phyloP scores from a whole-genome alignment of 2,329 filamentous ascomycete species.

The Sclerotinia nivalis region DNA sequence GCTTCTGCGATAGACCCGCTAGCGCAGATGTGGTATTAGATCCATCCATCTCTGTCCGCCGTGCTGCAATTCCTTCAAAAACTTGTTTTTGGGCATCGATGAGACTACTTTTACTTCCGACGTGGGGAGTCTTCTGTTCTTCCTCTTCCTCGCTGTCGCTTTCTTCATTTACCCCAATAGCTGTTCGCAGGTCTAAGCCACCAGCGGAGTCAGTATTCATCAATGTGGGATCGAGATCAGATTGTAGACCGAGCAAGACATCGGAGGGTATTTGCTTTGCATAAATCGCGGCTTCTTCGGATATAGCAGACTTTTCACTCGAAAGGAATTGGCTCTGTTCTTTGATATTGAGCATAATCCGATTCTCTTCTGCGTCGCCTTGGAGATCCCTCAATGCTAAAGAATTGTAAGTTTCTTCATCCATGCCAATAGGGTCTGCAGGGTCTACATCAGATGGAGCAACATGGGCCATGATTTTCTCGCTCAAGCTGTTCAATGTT shows the following conservation, averaged over 20 bases:
- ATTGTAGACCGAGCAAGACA: constrained; percentile 64
- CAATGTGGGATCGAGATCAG: constrained; percentile 54
- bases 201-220: constrained; percentile 51
- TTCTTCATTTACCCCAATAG: constrained; percentile 69
- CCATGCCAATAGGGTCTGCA: constrained; percentile 63
- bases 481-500: constrained; percentile 85
- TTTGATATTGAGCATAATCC: constrained; percentile 82
- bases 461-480: constrained; percentile 90
- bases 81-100: constrained; percentile 65
- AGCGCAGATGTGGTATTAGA: constrained; percentile 36
- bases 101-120: constrained; percentile 70
- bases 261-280: constrained; percentile 68
- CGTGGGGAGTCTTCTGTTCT: constrained; percentile 53
- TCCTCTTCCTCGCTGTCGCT: constrained; percentile 67
- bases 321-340: constrained; percentile 85
- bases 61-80: constrained; percentile 62
- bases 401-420: constrained; percentile 73
- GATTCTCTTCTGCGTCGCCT: constrained; percentile 70
- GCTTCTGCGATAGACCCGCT: constrained; percentile 48
- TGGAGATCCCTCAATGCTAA: constrained; percentile 79
- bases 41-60: constrained; percentile 59
- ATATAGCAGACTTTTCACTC: constrained; percentile 48
- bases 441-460: constrained; percentile 73
- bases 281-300: constrained; percentile 51
- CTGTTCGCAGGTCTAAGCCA: constrained; percentile 61